Base-by-base conservation (phyloP, 495 filamentous ascomycete species). In the Talaromyces liani region DNA sequence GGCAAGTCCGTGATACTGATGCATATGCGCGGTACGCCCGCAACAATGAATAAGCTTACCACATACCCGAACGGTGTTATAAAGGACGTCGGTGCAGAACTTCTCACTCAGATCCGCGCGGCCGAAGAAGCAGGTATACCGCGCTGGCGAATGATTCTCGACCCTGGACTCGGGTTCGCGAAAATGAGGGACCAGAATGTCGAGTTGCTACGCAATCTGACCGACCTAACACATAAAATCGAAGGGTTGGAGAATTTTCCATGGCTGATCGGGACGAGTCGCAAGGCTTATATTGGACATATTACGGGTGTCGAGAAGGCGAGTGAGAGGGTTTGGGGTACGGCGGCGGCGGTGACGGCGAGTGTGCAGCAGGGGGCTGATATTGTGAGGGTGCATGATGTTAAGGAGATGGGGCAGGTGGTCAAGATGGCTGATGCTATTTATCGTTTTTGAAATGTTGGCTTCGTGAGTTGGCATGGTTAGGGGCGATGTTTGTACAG, bases 371-470 rank as follows among this genome's bases (percentile, higher is more conserved):
- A 91, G n/a, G 94, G 94, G 3, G 94, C 93, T 16, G 94, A 98
- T 82, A 86, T 98, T 61, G 90, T 98, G 22, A 80, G 94, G 64
- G 94, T 98, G 27, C 94, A 98, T 82, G 94, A 98, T 82, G 91
- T 93, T 4, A 73, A 78, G 65, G 90, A 96, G 80, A 98, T 97
- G 94, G 82, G 77, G 68, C 84, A 92, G 76, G 93, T 96, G 22
- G 85, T 86, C 4, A 88, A 85, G 71, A 92, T 98, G 84, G 88
- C 91, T 8, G 93, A 97, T 83, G 93, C 92, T 3, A 90, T 98
- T 65, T 93, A 90, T 82, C 79, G 90, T 68, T 72, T 72, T 27
- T 66, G 65, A 73, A 55, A 3, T 5, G 27, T 3, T 49, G 18
- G 6, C 27, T 27, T 27, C 27, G 29, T 56, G 5, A 56, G 36